Base-by-base conservation (phyloP, 805 yeast genomes). In the Yamadazyma insecticola region DNA sequence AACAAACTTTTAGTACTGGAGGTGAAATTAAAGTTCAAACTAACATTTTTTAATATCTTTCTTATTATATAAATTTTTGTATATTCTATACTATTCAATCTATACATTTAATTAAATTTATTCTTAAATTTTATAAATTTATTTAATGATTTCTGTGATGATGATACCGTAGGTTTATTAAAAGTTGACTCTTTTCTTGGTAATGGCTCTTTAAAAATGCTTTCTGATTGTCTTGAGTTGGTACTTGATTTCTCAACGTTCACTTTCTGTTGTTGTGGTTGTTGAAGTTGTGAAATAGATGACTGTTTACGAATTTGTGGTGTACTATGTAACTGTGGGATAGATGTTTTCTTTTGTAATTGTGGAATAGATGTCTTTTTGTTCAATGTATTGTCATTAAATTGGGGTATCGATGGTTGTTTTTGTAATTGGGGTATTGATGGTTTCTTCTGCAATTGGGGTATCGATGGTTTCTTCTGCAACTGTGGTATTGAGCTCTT, bases 1-100 rank as follows among this genome's bases (percentile, higher is more conserved):
- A 78, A 19, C 96, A 87, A 61, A 60, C 50, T 15, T 52, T 72
- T 55, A 65, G 67, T 43, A 66, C 72, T 30, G 74, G 74, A 35
- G 86, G 82, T 29, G 76, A 72, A 16, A 70, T 81, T 42, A 72
- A 74, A 36, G 71, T 73, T 31, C 87, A 79, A 54, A 67, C 78
- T 11, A 63, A 63, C 40, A 64, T 65, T 19, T 66, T 39, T 41
- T 50, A 50, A 35, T 17, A 12, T 13, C 16, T 10, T 11, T 6
- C 7, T 14, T 12, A 8, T 8, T 8, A 12, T 22, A 14, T 14
- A 13, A 16, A 13, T 26, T 10, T 22, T 8, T 6, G 9, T 7
- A n/a, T 14, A 7, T 14, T 24, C 36, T 38, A 53, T 26, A 26
- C 23, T 13, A 4, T 16, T 16, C 13, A 16, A 17, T 26, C 9